Conservation (phyloP, 139 green algal species). For the Limnomonas spitsbergensis region DNA sequence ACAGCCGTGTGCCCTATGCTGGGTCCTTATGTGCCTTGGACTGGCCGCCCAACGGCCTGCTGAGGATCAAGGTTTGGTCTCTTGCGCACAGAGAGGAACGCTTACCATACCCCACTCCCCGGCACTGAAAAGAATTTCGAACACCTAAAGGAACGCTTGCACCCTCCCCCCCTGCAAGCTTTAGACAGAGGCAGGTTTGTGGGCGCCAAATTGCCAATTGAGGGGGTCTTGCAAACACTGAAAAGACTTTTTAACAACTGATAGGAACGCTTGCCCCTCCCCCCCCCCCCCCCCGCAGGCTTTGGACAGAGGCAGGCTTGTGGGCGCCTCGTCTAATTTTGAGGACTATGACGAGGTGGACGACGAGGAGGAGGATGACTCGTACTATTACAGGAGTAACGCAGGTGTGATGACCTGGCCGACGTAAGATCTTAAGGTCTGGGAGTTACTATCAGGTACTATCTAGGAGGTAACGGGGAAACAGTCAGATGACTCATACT, state of each 20-base stretch:
- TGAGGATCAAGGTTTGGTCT: too few relatives aligned
- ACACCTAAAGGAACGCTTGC: too few relatives aligned
- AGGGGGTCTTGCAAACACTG: too few relatives aligned
- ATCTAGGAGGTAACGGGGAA: too few relatives aligned
- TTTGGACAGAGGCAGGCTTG: slow-evolving; percentile 42
- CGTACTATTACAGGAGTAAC: slow-evolving; percentile 70
- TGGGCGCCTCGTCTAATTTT: slow-evolving; percentile 49
- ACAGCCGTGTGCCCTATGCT: too few relatives aligned
- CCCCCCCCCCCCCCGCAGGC: neutral
- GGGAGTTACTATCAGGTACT: neutral
- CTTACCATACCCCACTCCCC: too few relatives aligned
- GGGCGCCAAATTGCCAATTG: slow-evolving; percentile 50
- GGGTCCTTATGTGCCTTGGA: too few relatives aligned
- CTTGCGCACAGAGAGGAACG: too few relatives aligned
- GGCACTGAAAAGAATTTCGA: too few relatives aligned
- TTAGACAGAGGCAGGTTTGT: slow-evolving; percentile 42
- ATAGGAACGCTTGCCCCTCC: neutral
- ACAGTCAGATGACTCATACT: too few relatives aligned
- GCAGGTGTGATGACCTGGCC: slow-evolving; percentile 32
- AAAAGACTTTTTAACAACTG: too few relatives aligned
- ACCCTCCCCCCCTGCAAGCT: neutral
- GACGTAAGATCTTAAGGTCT: neutral
- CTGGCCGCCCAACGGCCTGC: too few relatives aligned
- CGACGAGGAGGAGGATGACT: slow-evolving; percentile 60
- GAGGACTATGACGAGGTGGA: slow-evolving; percentile 66